phyloP scores from a whole-genome alignment of 106 monocot genomes.

The Posidonia australis region DNA sequence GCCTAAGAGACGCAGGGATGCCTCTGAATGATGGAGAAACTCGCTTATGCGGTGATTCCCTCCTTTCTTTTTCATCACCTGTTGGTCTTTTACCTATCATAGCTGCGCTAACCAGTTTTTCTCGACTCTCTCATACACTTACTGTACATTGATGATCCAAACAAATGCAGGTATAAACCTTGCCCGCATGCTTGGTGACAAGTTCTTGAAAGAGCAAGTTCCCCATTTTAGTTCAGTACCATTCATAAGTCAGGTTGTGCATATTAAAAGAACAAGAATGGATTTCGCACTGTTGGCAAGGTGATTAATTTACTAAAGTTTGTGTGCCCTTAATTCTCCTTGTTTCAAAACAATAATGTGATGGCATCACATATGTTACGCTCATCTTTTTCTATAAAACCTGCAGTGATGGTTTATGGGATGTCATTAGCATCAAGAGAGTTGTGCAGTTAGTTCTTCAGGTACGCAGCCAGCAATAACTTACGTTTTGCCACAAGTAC shows the following conservation, averaged over 20 bases:
- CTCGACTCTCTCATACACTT: neutral
- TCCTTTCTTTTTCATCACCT: neutral
- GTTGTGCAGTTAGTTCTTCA: conserved; percentile 51
- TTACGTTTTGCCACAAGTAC: too few species aligned
- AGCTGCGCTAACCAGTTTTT: neutral
- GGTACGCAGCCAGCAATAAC: conserved; percentile 23
- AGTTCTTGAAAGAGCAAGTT: conserved; percentile 92
- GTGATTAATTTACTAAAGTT: conserved; percentile 17
- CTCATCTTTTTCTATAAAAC: neutral
- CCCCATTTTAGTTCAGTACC: conserved; percentile 76
- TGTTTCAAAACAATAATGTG: too few species aligned
- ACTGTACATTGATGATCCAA: neutral
- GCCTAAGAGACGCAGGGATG: conserved; percentile 49
- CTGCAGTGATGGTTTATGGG: conserved; percentile 93
- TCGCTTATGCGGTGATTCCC: conserved; percentile 55
- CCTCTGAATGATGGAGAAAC: conserved; percentile 77
- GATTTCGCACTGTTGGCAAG: conserved; percentile 81
- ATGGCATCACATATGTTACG: neutral
- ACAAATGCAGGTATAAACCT: conserved; percentile 57
- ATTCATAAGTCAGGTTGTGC: conserved; percentile 64
- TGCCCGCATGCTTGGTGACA: conserved; percentile 87
- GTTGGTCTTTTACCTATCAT: neutral
- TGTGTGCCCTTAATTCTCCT: too few species aligned
- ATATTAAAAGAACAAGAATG: conserved; percentile 31
- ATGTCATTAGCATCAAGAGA: conserved; percentile 69